Evolutionary conservation across 2,329 filamentous ascomycete genomes (phyloP).

Genomic region (Thelonectria olida): DNA sequence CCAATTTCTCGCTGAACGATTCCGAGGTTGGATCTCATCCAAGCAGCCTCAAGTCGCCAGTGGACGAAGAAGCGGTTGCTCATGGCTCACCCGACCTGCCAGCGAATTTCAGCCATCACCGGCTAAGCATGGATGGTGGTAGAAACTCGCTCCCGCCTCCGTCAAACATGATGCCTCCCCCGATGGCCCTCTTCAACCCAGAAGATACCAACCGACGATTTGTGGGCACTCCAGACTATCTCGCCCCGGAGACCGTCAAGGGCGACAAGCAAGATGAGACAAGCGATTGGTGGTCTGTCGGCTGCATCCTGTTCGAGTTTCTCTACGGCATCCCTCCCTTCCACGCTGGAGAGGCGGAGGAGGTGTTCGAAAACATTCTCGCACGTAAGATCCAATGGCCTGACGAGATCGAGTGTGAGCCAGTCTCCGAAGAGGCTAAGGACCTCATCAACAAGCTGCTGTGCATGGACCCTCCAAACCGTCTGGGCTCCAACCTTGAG

Average conservation of each 20-base stretch:
- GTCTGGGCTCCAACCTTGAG: slow-evolving; percentile 85
- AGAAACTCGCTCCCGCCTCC: slow-evolving; percentile 56
- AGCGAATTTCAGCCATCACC: slow-evolving; percentile 46
- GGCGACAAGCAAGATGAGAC: slow-evolving; percentile 96
- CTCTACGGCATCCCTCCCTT: slow-evolving; percentile 94
- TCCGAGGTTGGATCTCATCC: slow-evolving; percentile 52
- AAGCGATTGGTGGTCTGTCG: slow-evolving; percentile 99
- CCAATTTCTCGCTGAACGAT: slow-evolving; percentile 79
- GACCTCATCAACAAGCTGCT: slow-evolving; percentile 94
- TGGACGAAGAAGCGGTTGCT: slow-evolving; percentile 80
- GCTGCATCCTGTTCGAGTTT: slow-evolving; percentile 97
- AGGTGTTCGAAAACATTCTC: slow-evolving; percentile 97
- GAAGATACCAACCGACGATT: slow-evolving; percentile 93
- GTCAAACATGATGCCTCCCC: slow-evolving; percentile 82
- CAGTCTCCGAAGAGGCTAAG: slow-evolving; percentile 84
- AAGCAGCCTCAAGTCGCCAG: slow-evolving; percentile 65
- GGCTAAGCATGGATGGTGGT: slow-evolving; percentile 46
- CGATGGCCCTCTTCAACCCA: slow-evolving; percentile 94
- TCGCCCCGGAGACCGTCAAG: slow-evolving; percentile 96
- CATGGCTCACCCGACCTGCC: slow-evolving; percentile 82
- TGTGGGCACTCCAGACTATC: slow-evolving; percentile 95
- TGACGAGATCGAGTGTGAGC: slow-evolving; percentile 77
- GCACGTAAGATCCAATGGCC: slow-evolving; percentile 93
- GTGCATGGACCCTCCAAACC: slow-evolving; percentile 81
- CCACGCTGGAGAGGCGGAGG: slow-evolving; percentile 86